Percentiles rank a stretch among this genome's conserved stretches.
Evolutionary conservation across 768 basidiomycete species (phyloP).

Genomic region (Boletellus ananiceps): DNA sequence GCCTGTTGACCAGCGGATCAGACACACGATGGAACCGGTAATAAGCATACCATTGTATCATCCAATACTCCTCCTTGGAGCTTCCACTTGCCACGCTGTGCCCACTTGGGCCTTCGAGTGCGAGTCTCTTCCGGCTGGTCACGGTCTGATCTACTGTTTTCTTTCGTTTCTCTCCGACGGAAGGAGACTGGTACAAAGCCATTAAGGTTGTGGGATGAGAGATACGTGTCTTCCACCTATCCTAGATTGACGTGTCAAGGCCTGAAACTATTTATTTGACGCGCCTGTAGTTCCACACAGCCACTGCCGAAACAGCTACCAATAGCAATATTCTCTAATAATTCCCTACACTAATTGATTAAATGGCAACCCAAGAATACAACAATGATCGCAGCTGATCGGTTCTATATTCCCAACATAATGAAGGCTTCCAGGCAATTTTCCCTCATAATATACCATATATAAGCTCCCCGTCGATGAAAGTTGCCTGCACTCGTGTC

Average conservation of each 20-base stretch:
- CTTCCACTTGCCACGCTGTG: constrained; percentile 6
- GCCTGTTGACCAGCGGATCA: constrained; percentile 37
- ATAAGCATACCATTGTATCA: constrained; percentile 65
- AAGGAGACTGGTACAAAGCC: constrained; percentile 16
- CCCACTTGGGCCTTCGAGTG: constrained; percentile 20
- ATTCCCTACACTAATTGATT: too few relatives aligned
- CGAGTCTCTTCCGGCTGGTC: constrained; percentile 25
- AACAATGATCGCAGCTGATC: neutral
- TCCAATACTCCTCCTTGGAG: constrained; percentile 52
- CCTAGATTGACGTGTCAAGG: too few relatives aligned
- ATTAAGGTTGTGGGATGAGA: constrained; percentile 8
- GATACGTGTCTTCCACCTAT: neutral
- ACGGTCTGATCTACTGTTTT: constrained; percentile 14
- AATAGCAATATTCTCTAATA: too few relatives aligned
- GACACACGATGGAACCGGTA: neutral
- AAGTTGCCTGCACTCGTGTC: constrained; percentile 68
- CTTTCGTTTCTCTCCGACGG: constrained; percentile 30
- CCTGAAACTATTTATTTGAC: constrained; percentile 6
- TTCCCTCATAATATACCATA: constrained; percentile 9
- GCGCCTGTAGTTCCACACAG: constrained; percentile 24
- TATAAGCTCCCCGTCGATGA: constrained; percentile 64
- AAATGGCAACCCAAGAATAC: too few relatives aligned
- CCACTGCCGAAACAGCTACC: neutral
- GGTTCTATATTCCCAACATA: too few relatives aligned
- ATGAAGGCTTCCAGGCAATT: too few relatives aligned